Percentiles rank a stretch among this genome's conserved stretches.
phyloP scores from a whole-genome alignment of 768 basidiomycete genomes.

The Postia placenta region DNA sequence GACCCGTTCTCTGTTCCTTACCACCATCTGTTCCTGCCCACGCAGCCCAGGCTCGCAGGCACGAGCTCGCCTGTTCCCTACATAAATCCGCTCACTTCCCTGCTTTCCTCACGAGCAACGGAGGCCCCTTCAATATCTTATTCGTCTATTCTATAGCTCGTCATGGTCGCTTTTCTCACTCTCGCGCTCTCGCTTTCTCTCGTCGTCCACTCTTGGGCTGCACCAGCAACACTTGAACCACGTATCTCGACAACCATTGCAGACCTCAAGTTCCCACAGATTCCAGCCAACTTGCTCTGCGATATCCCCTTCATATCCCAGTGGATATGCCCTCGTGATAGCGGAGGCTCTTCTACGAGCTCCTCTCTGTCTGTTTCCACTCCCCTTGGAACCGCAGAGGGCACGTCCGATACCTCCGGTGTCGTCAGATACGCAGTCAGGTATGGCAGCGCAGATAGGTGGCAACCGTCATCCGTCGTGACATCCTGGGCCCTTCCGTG shows the following conservation, averaged over 20 bases:
- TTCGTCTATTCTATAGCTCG: slow-evolving; percentile 9
- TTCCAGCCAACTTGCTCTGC: slow-evolving; percentile 34
- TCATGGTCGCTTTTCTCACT: slow-evolving; percentile 32
- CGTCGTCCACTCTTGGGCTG: slow-evolving; percentile 23
- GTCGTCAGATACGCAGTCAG: slow-evolving; percentile 56
- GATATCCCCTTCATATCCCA: slow-evolving; percentile 33
- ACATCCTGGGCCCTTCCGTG: slow-evolving; percentile 61
- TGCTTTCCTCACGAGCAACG: slow-evolving; percentile 2
- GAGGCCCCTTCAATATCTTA: slow-evolving; percentile 9
- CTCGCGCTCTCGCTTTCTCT: slow-evolving; percentile 28
- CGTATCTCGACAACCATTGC: slow-evolving; percentile 3
- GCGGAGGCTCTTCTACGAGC: neutral
- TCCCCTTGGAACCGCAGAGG: slow-evolving; percentile 50
- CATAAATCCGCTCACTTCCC: slow-evolving; percentile 10
- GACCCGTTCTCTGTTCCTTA: slow-evolving; percentile 14
- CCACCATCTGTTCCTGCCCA: slow-evolving; percentile 10
- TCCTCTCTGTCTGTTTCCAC: slow-evolving; percentile 33
- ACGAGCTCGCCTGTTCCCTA: slow-evolving; percentile 7
- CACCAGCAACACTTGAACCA: slow-evolving; percentile 23
- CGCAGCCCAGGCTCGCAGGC: slow-evolving; percentile 11
- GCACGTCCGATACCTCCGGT: slow-evolving; percentile 41
- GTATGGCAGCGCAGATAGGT: slow-evolving; percentile 60
- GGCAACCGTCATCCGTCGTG: slow-evolving; percentile 48
- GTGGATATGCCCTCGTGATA: slow-evolving; percentile 36
- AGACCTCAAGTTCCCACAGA: slow-evolving; percentile 2